Evolutionary conservation across 345 rosid species (phyloP).

Genomic region (Salix brachista): DNA sequence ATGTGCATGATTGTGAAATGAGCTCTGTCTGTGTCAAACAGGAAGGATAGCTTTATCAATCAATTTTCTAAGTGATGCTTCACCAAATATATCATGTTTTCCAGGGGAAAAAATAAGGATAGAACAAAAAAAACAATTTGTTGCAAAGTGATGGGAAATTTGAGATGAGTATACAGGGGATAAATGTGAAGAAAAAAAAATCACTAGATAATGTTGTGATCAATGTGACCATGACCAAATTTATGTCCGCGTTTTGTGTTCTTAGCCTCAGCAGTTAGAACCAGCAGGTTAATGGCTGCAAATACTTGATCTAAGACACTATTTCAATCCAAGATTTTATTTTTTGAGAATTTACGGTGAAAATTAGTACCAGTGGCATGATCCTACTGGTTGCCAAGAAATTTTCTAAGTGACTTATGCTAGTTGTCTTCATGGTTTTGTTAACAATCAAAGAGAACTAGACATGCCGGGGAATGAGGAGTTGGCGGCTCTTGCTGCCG

Average conservation of each 20-base stretch:
- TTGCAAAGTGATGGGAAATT: not conserved
- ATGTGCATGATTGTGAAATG: not conserved
- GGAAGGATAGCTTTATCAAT: not conserved
- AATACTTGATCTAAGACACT: not conserved
- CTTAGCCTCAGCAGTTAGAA: not conserved
- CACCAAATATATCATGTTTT: not conserved
- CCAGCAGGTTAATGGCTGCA: not conserved
- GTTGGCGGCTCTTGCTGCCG: conserved; percentile 41
- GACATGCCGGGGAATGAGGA: conserved; percentile 51
- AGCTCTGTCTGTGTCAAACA: not conserved
- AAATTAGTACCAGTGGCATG: not conserved
- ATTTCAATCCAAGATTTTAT: not conserved
- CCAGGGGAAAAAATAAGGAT: not conserved
- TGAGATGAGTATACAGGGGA: not conserved
- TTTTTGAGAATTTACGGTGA: not conserved
- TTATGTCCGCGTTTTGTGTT: not conserved
- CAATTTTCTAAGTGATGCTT: not conserved
- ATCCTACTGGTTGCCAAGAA: not conserved
- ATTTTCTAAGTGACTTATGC: not conserved
- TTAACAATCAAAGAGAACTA: conserved; percentile 30
- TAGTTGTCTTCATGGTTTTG: conserved; percentile 42
- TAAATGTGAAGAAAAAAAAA: not conserved
- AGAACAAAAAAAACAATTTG: not conserved
- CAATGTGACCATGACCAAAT: not conserved
- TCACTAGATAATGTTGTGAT: not conserved